Evolutionary conservation across 306 rosid genomes (phyloP).

Genomic region (Bauhinia variegata): DNA sequence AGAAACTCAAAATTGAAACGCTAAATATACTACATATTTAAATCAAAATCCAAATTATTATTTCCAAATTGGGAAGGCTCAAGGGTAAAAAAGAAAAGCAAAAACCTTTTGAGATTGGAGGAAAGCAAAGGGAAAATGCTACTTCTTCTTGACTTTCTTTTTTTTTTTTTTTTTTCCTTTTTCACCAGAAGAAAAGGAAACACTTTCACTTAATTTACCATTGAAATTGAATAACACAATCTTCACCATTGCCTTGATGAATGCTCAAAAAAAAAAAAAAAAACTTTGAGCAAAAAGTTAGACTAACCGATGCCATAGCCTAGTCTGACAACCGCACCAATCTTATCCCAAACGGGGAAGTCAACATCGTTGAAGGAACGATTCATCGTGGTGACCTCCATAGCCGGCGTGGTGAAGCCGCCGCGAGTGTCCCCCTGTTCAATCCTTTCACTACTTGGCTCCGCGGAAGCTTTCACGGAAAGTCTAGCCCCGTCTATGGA

Average conservation of each 20-base stretch:
- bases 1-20: too few species aligned
- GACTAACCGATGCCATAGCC: slow-evolving; percentile 88
- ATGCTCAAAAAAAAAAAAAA: not conserved
- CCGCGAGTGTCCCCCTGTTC: slow-evolving; percentile 46
- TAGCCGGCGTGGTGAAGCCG: slow-evolving; percentile 69
- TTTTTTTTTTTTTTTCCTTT: not conserved
- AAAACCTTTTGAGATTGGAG: not conserved
- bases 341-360: slow-evolving; percentile 92
- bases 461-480: slow-evolving; percentile 66
- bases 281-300: not conserved
- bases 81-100: not conserved
- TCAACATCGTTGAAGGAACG: slow-evolving; percentile 63
- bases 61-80: not conserved
- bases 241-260: not conserved
- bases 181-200: not conserved
- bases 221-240: not conserved
- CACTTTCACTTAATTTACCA: slow-evolving; percentile 5
- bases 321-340: slow-evolving; percentile 89
- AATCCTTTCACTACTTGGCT: slow-evolving; percentile 59
- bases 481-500: slow-evolving; percentile 35
- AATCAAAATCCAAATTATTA: not conserved
- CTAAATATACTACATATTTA: too few species aligned
- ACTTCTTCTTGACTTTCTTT: too few species aligned
- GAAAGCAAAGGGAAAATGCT: not conserved
- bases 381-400: slow-evolving; percentile 82